Percentiles rank a stretch among this genome's conserved stretches.
These are phyloP conservation scores for Phialemonium atrogriseum DNA, from an alignment of 2,329 filamentous ascomycete genomes.

Conservation along the genomic window DNA sequence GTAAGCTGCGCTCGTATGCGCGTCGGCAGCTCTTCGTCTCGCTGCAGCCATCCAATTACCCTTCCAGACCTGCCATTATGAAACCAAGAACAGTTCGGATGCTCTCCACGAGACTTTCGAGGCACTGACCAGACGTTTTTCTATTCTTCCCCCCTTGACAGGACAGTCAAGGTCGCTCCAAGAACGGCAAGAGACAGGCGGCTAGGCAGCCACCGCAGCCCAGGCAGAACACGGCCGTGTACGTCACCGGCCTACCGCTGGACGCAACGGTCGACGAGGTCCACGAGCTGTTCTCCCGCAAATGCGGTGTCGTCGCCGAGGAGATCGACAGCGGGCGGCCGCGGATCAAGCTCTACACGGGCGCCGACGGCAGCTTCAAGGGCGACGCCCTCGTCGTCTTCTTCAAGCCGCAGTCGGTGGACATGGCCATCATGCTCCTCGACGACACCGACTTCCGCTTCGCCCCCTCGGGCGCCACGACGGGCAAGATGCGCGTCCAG, in stretches of 20 bases:
- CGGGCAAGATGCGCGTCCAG: slow-evolving; percentile 69
- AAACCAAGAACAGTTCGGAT: too few relatives aligned
- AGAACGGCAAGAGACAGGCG: slow-evolving; percentile 31
- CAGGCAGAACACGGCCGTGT: slow-evolving; percentile 79
- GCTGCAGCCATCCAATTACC: slow-evolving; percentile 3
- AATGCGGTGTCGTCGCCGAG: slow-evolving; percentile 86
- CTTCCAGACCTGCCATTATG: too few relatives aligned
- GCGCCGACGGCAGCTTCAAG: slow-evolving; percentile 78
- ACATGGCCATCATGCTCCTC: slow-evolving; percentile 71
- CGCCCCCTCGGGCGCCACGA: slow-evolving; percentile 37
- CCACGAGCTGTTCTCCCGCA: slow-evolving; percentile 70
- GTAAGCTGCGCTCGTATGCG: slow-evolving; percentile 28
- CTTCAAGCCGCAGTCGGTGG: slow-evolving; percentile 90
- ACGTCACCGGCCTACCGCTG: slow-evolving; percentile 76
- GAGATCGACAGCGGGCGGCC: slow-evolving; percentile 83
- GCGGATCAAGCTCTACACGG: slow-evolving; percentile 86
- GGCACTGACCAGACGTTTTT: slow-evolving; percentile 16
- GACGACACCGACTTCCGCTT: slow-evolving; percentile 78
- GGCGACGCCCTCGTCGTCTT: slow-evolving; percentile 90
- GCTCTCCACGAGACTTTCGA: slow-evolving; percentile 5
- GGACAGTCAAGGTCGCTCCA: slow-evolving; percentile 23
- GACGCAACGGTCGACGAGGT: slow-evolving; percentile 78
- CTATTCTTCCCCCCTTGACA: slow-evolving; percentile 13
- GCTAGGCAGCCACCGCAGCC: slow-evolving; percentile 34
- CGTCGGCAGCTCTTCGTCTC: slow-evolving; percentile 10